Evolutionary conservation across 1,139 yeast species (phyloP).

Genomic region (Sugiyamaella xylanicola): DNA sequence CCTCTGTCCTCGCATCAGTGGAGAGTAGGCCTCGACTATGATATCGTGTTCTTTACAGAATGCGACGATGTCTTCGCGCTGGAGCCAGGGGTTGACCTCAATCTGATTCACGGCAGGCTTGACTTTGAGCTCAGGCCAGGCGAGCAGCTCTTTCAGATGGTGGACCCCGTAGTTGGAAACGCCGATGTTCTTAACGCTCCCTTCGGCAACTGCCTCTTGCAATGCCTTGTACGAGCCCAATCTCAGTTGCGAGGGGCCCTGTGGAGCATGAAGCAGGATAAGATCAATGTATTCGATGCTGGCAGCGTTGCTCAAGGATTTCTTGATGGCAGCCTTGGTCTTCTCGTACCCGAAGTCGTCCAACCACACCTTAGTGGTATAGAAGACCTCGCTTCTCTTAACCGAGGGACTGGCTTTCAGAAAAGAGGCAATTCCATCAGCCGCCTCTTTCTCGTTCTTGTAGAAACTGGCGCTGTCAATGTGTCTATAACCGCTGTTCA

Average conservation of each 20-base stretch:
- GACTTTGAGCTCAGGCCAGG: conserved; percentile 53
- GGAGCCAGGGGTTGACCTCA: conserved; percentile 87
- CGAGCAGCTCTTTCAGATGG: conserved; percentile 65
- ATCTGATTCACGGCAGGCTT: conserved; percentile 60
- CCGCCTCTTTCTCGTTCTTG: conserved; percentile 57
- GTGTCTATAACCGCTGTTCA: conserved; percentile 52
- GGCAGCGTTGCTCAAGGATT: conserved; percentile 64
- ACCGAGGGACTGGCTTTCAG: conserved; percentile 56
- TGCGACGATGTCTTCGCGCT: conserved; percentile 65
- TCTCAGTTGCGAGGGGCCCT: conserved; percentile 30
- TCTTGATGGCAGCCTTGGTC: conserved; percentile 59
- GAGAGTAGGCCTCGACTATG: conserved; percentile 77
- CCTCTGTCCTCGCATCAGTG: conserved; percentile 53
- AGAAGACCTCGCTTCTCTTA: conserved; percentile 53
- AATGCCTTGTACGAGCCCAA: conserved; percentile 25
- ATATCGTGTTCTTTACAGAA: conserved; percentile 62
- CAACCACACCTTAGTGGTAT: conserved; percentile 56
- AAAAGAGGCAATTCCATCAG: conserved; percentile 54
- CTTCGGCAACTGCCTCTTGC: conserved; percentile 24
- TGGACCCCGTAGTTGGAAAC: conserved; percentile 78
- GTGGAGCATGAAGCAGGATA: conserved; percentile 86
- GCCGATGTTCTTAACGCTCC: conserved; percentile 61
- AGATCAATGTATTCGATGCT: conserved; percentile 74
- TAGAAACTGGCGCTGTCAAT: conserved; percentile 63
- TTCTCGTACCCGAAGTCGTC: conserved; percentile 57